phyloP scores from a whole-genome alignment of 768 basidiomycete species.

The Scleroderma bovista region DNA sequence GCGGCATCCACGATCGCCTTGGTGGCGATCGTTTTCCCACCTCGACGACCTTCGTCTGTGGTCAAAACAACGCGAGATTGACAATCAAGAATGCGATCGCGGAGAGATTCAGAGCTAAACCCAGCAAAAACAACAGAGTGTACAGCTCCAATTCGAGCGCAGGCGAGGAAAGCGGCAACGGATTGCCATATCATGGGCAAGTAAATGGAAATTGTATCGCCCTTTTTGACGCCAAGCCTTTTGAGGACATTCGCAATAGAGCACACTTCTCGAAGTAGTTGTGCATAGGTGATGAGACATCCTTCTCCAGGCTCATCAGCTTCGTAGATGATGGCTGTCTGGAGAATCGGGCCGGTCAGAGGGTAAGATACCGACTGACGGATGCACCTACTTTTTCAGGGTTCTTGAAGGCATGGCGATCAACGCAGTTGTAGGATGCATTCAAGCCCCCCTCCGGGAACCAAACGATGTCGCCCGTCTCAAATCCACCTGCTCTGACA shows the following conservation, averaged over 20 bases:
- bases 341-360: neutral
- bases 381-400: slow-evolving; percentile 61
- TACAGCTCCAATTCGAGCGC: slow-evolving; percentile 92
- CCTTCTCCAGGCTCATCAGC: slow-evolving; percentile 90
- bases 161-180: slow-evolving; percentile 94
- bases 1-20: slow-evolving; percentile 93
- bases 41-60: slow-evolving; percentile 88
- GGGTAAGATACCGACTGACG: neutral
- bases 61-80: slow-evolving; percentile 89
- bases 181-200: slow-evolving; percentile 95
- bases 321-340: slow-evolving; percentile 97
- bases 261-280: slow-evolving; percentile 89
- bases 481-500: slow-evolving; percentile 78
- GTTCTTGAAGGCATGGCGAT: slow-evolving; percentile 89
- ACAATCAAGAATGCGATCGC: slow-evolving; percentile 90
- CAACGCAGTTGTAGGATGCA: slow-evolving; percentile 96
- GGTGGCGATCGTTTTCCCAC: slow-evolving; percentile 92
- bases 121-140: slow-evolving; percentile 98
- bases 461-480: slow-evolving; percentile 86
- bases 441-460: slow-evolving; percentile 94
- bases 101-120: slow-evolving; percentile 90
- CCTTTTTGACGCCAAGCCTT: slow-evolving; percentile 85
- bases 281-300: slow-evolving; percentile 67
- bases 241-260: slow-evolving; percentile 89
- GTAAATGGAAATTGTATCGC: slow-evolving; percentile 91